These are phyloP conservation scores for Rhypophila decipiens DNA, from an alignment of 495 filamentous ascomycete species.

Conservation along the genomic window DNA sequence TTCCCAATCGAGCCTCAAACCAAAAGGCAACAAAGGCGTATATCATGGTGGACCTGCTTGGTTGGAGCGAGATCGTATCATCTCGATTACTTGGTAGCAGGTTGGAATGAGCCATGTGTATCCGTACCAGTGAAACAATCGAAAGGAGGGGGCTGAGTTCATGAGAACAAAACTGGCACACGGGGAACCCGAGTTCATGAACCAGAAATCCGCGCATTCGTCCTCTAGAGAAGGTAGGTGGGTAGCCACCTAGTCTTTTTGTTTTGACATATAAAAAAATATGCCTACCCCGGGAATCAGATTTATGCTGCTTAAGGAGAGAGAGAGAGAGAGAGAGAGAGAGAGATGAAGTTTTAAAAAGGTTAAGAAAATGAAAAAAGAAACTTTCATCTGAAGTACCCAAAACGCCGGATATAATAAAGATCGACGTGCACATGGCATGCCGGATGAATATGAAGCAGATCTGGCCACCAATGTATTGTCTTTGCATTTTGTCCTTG, in stretches of 20 bases:
- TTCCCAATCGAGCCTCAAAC: too few species aligned
- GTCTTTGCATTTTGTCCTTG: slow-evolving; percentile 17
- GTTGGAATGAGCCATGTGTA: too few species aligned
- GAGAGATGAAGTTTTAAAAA: background rate
- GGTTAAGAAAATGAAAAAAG: slow-evolving; percentile 1
- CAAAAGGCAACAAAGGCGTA: too few species aligned
- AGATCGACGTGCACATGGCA: slow-evolving; percentile 1
- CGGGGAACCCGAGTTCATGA: too few species aligned
- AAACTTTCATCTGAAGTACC: background rate
- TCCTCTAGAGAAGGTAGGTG: background rate
- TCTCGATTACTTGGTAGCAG: too few species aligned
- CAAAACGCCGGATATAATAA: slow-evolving; percentile 15
- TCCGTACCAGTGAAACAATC: too few species aligned
- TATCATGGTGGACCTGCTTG: too few species aligned
- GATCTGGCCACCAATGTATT: slow-evolving; percentile 22
- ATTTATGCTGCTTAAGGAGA: background rate
- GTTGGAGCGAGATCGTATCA: too few species aligned
- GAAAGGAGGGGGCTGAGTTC: too few species aligned
- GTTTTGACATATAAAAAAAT: background rate
- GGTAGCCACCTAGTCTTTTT: slow-evolving; percentile 1
- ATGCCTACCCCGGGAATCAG: background rate
- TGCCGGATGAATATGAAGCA: background rate
- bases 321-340: background rate
- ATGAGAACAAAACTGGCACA: too few species aligned
- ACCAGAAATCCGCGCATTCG: background rate